phyloP scores from a whole-genome alignment of 2,329 filamentous ascomycete species.

The Clonostachys rhizophaga region DNA sequence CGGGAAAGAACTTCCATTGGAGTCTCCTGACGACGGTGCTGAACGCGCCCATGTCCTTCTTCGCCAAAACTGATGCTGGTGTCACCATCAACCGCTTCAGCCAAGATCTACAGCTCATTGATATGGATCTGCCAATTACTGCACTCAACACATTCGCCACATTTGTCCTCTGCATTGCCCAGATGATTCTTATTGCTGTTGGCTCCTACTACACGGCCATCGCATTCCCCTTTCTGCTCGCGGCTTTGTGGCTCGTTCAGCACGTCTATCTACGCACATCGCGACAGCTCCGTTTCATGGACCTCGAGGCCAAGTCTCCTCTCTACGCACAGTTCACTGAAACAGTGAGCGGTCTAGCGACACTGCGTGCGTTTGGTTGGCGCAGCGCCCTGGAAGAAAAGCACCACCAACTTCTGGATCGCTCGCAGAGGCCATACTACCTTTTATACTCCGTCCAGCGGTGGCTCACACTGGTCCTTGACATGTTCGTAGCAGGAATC shows the following conservation, averaged over 20 bases:
- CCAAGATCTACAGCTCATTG: slow-evolving; percentile 31
- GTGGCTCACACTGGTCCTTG: slow-evolving; percentile 15
- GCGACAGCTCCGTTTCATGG: slow-evolving; percentile 44
- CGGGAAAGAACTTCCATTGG: slow-evolving; percentile 13
- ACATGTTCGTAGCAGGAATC: slow-evolving; percentile 11
- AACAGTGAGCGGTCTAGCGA: slow-evolving; percentile 36
- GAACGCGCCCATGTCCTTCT: slow-evolving; percentile 24
- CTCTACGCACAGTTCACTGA: slow-evolving; percentile 46
- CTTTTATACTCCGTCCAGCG: slow-evolving; percentile 22
- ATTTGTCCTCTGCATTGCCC: slow-evolving; percentile 10
- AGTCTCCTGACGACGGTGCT: slow-evolving; percentile 12
- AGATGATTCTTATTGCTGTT: slow-evolving; percentile 10
- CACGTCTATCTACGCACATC: slow-evolving; percentile 42
- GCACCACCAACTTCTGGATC: slow-evolving; percentile 26
- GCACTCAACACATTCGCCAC: slow-evolving; percentile 13
- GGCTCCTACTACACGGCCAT: slow-evolving; percentile 10
- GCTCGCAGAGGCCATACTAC: slow-evolving; percentile 41
- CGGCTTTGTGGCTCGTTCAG: slow-evolving; percentile 8
- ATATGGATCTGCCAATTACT: slow-evolving; percentile 22
- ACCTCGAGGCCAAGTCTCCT: slow-evolving; percentile 43
- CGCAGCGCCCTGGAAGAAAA: slow-evolving; percentile 23
- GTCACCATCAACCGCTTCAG: slow-evolving; percentile 29
- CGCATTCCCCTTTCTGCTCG: slow-evolving; percentile 4
- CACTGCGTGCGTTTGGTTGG: slow-evolving; percentile 45
- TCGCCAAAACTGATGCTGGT: slow-evolving; percentile 23